These are phyloP conservation scores for Ceratobasidium papillatum DNA, from an alignment of 1,284 basidiomycete species.

Conservation along the genomic window DNA sequence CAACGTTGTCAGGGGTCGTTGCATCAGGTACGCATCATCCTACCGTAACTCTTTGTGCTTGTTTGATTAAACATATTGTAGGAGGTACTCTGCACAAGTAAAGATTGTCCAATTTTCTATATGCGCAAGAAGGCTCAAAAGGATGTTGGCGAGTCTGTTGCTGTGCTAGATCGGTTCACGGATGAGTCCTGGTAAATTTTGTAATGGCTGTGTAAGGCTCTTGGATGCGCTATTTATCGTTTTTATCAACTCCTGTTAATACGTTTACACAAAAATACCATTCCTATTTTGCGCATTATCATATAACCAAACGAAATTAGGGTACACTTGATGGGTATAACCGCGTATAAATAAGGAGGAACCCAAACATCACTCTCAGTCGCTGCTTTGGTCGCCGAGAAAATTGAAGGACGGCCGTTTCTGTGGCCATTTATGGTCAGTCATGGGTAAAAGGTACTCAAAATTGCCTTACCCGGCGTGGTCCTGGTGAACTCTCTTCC, in stretches of 20 bases:
- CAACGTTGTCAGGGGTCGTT: slow-evolving; percentile 95
- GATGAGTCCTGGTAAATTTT: slow-evolving; percentile 65
- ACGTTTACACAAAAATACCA: slow-evolving; percentile 14
- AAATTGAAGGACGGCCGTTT: slow-evolving; percentile 70
- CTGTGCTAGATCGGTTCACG: slow-evolving; percentile 84
- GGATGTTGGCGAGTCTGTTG: slow-evolving; percentile 85
- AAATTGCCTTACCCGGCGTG: slow-evolving; percentile 53
- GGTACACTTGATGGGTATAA: slow-evolving; percentile 14
- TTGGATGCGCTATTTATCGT: neutral
- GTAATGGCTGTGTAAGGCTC: neutral
- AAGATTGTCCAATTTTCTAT: slow-evolving; percentile 98
- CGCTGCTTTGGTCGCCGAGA: slow-evolving; percentile 67
- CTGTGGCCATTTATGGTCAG: slow-evolving; percentile 58
- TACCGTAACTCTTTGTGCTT: neutral
- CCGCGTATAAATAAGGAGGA: slow-evolving; percentile 12
- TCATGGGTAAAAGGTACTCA: neutral
- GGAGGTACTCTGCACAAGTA: slow-evolving; percentile 96
- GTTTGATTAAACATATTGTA: slow-evolving; percentile 50
- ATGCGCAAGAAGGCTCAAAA: slow-evolving; percentile 97
- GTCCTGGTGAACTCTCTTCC: slow-evolving; percentile 51
- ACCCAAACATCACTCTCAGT: slow-evolving; percentile 50
- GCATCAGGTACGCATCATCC: slow-evolving; percentile 73
- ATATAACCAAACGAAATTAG: slow-evolving; percentile 1
- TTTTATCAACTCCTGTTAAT: neutral
- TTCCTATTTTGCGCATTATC: neutral